Evolutionary conservation across 345 rosid genomes (phyloP).

Genomic region (Syzygium oleosum): DNA sequence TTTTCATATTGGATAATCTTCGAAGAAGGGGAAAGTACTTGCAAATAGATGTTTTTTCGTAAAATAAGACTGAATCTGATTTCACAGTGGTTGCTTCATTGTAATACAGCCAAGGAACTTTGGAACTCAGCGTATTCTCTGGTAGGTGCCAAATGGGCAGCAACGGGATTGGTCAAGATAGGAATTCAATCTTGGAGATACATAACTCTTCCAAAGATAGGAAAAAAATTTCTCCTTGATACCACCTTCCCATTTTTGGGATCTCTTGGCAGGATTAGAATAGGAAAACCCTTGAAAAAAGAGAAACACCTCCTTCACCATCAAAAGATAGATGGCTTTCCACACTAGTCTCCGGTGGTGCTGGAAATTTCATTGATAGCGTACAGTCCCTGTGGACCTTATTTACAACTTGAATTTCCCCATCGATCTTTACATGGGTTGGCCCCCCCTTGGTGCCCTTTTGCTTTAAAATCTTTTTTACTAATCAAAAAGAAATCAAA

Average conservation of each 20-base stretch:
- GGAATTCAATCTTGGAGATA: neutral
- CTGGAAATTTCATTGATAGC: neutral
- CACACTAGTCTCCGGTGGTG: neutral
- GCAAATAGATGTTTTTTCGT: neutral
- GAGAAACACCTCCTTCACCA: neutral
- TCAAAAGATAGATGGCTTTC: neutral
- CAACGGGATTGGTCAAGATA: neutral
- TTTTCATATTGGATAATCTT: neutral
- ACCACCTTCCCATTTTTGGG: neutral
- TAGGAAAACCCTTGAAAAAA: neutral
- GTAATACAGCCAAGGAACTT: neutral
- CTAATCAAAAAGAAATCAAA: neutral
- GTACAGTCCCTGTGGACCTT: neutral
- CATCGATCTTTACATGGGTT: neutral
- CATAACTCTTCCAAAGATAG: neutral
- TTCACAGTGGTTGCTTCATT: neutral
- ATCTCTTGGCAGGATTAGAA: neutral
- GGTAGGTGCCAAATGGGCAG: neutral
- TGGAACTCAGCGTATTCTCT: neutral
- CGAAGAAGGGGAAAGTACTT: neutral
- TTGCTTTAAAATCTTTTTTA: neutral
- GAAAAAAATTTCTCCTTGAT: neutral
- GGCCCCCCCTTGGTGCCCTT: neutral
- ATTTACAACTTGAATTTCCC: neutral
- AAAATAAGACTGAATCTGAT: neutral